Conservation (phyloP, 2,329 filamentous ascomycete genomes). For the Cordyceps militaris region DNA sequence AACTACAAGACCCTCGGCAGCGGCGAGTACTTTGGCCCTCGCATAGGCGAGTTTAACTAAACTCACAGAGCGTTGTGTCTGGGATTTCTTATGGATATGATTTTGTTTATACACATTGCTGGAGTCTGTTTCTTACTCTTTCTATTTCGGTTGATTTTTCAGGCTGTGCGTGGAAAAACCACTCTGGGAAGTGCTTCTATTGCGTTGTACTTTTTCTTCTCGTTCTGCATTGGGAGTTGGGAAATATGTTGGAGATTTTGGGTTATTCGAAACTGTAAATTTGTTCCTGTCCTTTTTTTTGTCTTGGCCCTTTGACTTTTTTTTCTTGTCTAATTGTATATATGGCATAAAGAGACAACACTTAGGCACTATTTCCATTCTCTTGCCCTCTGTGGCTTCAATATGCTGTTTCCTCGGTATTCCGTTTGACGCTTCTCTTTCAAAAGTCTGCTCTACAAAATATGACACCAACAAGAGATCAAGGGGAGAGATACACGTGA, state of each 20-base stretch:
- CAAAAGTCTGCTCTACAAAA: too few species aligned
- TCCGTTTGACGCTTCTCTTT: too few species aligned
- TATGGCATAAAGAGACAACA: not conserved
- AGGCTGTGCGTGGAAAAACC: not conserved
- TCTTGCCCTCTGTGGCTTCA: too few species aligned
- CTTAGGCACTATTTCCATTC: not conserved
- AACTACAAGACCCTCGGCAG: slow-evolving; percentile 26
- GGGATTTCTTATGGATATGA: slow-evolving; percentile 4
- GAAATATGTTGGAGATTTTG: not conserved
- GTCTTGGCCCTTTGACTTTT: not conserved
- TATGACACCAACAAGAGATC: not conserved
- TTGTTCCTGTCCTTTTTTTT: not conserved
- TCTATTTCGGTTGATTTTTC: not conserved
- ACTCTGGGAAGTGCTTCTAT: not conserved
- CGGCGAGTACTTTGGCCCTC: slow-evolving; percentile 34
- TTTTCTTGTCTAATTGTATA: not conserved
- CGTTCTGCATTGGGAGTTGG: not conserved
- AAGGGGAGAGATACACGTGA: not conserved
- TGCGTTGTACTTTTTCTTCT: not conserved
- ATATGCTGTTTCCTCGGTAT: too few species aligned
- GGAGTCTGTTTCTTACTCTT: not conserved
- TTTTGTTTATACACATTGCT: not conserved
- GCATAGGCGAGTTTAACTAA: slow-evolving; percentile 32
- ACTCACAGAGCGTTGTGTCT: slow-evolving; percentile 15
- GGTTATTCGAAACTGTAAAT: not conserved